Percentiles rank a stretch among this genome's conserved stretches.
Evolutionary conservation across 2,329 filamentous ascomycete species (phyloP).

Genomic region (Colletotrichum aenigma): DNA sequence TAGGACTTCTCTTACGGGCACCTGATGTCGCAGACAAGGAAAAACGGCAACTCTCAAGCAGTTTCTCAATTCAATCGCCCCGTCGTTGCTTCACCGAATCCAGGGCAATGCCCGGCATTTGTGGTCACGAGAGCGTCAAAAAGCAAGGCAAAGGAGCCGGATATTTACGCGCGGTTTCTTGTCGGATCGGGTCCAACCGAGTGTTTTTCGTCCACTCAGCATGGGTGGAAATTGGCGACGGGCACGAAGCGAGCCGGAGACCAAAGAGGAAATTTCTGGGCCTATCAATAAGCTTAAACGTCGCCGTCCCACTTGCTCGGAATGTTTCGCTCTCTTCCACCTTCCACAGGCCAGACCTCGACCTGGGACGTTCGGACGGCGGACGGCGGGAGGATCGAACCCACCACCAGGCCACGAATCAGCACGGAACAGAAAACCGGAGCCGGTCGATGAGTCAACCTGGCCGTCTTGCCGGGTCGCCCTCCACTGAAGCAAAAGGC

Average conservation of each 20-base stretch:
- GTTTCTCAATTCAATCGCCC: neutral
- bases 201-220: conserved; percentile 12
- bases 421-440: neutral
- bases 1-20: neutral
- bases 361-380: neutral
- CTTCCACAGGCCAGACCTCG: neutral
- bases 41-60: neutral
- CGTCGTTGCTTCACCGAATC: neutral
- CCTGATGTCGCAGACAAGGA: neutral
- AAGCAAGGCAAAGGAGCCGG: neutral
- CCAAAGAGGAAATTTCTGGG: conserved; percentile 3
- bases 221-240: neutral
- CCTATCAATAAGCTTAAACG: conserved; percentile 20
- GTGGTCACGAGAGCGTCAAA: neutral
- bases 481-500: neutral
- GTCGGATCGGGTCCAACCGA: conserved; percentile 2
- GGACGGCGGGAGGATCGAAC: neutral
- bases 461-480: neutral
- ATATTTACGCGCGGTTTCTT: conserved; percentile 1
- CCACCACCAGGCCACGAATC: neutral
- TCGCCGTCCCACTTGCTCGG: neutral
- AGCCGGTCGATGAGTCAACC: conserved; percentile 2
- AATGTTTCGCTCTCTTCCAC: conserved; percentile 1
- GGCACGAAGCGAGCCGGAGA: neutral
- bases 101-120: neutral